Evolutionary conservation across 306 rosid genomes (phyloP), one percentile per base, ranked within the genome.

Genomic region (Citrullus amarus): DNA sequence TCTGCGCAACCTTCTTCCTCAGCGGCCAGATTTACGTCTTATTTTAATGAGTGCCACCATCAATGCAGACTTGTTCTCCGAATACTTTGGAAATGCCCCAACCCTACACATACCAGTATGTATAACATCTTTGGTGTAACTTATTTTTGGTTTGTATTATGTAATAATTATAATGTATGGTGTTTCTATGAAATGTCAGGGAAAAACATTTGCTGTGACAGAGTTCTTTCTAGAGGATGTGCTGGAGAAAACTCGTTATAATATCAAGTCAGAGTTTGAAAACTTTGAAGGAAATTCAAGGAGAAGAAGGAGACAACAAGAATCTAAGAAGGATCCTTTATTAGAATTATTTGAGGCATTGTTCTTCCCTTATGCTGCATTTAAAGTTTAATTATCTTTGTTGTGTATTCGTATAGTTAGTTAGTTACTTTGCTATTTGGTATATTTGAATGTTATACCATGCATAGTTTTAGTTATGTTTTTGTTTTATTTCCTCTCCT

Each of bases 31-130:
- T 89, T 85, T 95, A 83, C 98, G 88, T 48, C 86, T 95, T 78
- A 89, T 95, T 87, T 86, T 95, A 58, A 95, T 90, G 97, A 95
- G 98, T 87, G 98, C 98, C 34, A 95, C 98, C 55, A 92, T 95
- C 74, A 92, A 95, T 86, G 97, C 98, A 36, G 96, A 95, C 80
- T 79, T 95, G 84, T 95, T 95, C 88, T 91, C 97, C 36, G 88
- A 87, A 79, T 95, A 92, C 86, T 95, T 92, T 72, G 89, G 79
- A 75, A 88, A 92, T 87, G 91, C 93, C 69, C 98, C 97, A 53
- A 90, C 82, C 30, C 85, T 89, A 70, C 93, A 88, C 83, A 95
- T 95, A 80, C 98, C 88, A 63, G 98, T 95, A 92, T 65, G 63
- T 60, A 79, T 75, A 36, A 56, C 70, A 78, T 84, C 79, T 82